phyloP scores from a whole-genome alignment of 108 stramenopile genomes.

The Skeletonema menzelii region DNA sequence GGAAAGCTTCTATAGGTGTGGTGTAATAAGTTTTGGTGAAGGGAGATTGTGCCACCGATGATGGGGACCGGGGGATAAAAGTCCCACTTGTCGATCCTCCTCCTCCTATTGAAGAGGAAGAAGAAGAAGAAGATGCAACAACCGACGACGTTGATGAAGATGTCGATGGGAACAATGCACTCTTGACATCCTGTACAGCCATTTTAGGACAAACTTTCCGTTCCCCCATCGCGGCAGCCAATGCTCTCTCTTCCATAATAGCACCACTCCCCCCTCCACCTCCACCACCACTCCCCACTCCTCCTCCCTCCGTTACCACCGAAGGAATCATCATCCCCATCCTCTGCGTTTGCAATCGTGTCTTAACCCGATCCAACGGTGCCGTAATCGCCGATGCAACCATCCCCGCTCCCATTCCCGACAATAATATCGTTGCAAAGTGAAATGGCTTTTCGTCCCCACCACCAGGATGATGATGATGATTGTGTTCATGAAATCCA shows the following conservation, averaged over 20 bases:
- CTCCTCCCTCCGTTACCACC: not conserved
- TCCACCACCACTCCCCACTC: not conserved
- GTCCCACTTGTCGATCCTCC: not conserved
- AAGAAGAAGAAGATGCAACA: not conserved
- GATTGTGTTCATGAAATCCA: conserved; percentile 18
- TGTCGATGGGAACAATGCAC: conserved; percentile 21
- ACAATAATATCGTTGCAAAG: conserved; percentile 57
- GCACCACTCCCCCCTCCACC: conserved; percentile 1
- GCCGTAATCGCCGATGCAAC: conserved; percentile 91
- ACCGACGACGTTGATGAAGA: not conserved
- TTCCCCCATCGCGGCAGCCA: conserved; percentile 35
- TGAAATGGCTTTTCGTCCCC: conserved; percentile 26
- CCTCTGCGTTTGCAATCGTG: conserved; percentile 83
- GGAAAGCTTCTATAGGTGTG: conserved; percentile 71
- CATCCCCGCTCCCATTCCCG: conserved; percentile 88
- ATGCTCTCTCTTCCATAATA: conserved; percentile 35
- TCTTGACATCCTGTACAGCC: conserved; percentile 27
- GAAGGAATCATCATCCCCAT: conserved; percentile 42
- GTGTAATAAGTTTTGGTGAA: conserved; percentile 36
- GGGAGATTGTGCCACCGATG: conserved; percentile 2
- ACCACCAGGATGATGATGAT: too few relatives aligned
- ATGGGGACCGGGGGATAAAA: not conserved
- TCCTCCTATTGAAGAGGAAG: not conserved
- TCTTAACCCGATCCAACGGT: conserved; percentile 98
- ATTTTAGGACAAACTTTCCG: conserved; percentile 41